These are phyloP conservation scores for Camelina hispida DNA, from an alignment of 345 rosid genomes.

Conservation along the genomic window DNA sequence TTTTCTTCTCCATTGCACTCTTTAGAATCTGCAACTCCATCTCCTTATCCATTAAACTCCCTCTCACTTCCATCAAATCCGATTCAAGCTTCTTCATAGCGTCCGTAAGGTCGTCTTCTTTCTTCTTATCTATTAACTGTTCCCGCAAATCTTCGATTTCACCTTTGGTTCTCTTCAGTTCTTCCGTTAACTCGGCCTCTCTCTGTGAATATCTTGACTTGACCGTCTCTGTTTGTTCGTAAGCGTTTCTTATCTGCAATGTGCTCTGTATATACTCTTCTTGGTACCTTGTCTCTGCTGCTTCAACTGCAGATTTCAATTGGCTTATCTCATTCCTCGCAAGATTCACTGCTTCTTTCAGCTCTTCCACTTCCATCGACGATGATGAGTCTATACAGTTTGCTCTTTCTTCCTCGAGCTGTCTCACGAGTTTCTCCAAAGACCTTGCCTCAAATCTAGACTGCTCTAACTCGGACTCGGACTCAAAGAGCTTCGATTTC, in stretches of 20 bases:
- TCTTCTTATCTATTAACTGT: conserved; percentile 18
- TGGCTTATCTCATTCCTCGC: conserved; percentile 60
- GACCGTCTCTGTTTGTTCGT: conserved; percentile 62
- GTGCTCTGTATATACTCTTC: conserved; percentile 89
- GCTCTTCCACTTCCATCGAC: conserved; percentile 37
- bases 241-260: conserved; percentile 80
- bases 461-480: conserved; percentile 79
- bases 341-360: conserved; percentile 48
- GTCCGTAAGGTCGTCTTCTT: conserved; percentile 42
- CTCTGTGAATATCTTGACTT: conserved; percentile 58
- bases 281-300: conserved; percentile 76
- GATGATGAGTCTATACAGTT: conserved; percentile 40
- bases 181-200: conserved; percentile 60
- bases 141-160: conserved; percentile 56
- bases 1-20: conserved; percentile 59
- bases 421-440: conserved; percentile 62
- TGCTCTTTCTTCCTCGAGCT: conserved; percentile 53
- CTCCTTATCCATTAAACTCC: conserved; percentile 56
- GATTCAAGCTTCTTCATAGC: conserved; percentile 59
- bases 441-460: conserved; percentile 59
- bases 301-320: conserved; percentile 66
- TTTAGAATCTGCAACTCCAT: conserved; percentile 56
- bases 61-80: conserved; percentile 59
- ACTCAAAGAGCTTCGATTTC: conserved; percentile 73
- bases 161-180: conserved; percentile 53